Base-by-base conservation (phyloP, 1,284 basidiomycete genomes). In the Ustilago bromivora region DNA sequence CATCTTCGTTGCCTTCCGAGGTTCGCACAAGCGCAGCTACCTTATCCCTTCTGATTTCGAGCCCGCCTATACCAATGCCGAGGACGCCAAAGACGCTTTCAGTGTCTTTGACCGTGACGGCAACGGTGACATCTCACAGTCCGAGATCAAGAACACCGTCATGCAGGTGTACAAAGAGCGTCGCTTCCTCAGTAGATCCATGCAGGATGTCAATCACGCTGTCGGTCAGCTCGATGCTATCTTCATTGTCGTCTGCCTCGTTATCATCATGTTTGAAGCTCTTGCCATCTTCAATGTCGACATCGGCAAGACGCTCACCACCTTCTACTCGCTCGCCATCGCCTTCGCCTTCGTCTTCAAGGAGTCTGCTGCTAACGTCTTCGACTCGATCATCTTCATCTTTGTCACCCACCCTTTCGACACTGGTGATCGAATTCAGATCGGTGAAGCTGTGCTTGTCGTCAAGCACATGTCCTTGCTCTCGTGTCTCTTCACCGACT, bases 121-220 rank as follows among this genome's bases (percentile, higher is more conserved):
- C 80, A 93, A 94, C 75, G 92, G 92, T 19, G 93, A 94, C 83
- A 89, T 94, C 63, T 91, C 91, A n/a, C 89, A 91, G 60, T 88
- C 89, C 36, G 93, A 94, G 86, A 90, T 94, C 84, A 94, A 93
- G 87, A 89, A 89, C 52, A 90, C 89, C 34, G 86, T 94, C 34
- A 86, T 93, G 71, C 65, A 78, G 49, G 72, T 75, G 9, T 85
- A 83, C 80, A 85, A 85, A 64, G 83, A 85, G 66, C 79, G 83
- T 47, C 71, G 82, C 13, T 82, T 81, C 70, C 77, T 85, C 56
- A 61, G 72, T 53, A 66, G 76, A 34, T 79, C 79, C 35, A 82
- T 85, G 76, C 80, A 84, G 59, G 83, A 85, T 58, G 80, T 82
- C 56, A 82, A 82, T 67, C 79, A 84, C 43, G 83, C 82, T 35